Evolutionary conservation across 768 basidiomycete species (phyloP).

Genomic region (Wakefieldia striispora): DNA sequence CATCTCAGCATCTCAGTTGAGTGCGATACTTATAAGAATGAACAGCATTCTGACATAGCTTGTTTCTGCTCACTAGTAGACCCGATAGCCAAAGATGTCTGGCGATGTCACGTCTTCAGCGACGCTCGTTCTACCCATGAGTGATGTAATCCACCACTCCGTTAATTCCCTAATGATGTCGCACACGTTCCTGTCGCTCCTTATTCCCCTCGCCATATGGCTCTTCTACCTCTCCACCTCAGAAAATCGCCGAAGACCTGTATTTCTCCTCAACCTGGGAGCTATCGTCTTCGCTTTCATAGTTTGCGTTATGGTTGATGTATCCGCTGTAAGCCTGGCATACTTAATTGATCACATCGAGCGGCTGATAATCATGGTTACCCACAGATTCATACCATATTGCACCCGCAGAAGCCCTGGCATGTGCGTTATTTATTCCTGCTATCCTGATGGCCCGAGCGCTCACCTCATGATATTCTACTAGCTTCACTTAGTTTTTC

Average conservation of each 20-base stretch:
- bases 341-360: not conserved
- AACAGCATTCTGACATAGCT: not conserved
- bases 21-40: too few species aligned
- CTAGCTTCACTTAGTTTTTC: constrained; percentile 17
- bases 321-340: constrained; percentile 4
- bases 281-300: constrained; percentile 11
- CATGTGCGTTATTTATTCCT: not conserved
- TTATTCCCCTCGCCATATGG: constrained; percentile 16
- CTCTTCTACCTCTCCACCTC: constrained; percentile 20
- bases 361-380: not conserved
- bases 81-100: not conserved
- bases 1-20: too few species aligned
- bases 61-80: not conserved
- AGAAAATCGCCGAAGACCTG: constrained; percentile 12
- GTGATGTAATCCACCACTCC: constrained; percentile 6
- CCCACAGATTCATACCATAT: constrained; percentile 21
- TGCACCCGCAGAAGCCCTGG: constrained; percentile 16
- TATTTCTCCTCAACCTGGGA: constrained; percentile 22
- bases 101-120: not conserved
- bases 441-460: not conserved
- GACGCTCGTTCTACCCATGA: not conserved
- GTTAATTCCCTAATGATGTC: constrained; percentile 23
- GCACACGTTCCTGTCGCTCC: constrained; percentile 19
- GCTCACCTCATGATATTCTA: not conserved
- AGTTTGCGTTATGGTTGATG: constrained; percentile 12